phyloP scores from a whole-genome alignment of 352 stramenopile genomes.

The Phytophthora aleatoria region DNA sequence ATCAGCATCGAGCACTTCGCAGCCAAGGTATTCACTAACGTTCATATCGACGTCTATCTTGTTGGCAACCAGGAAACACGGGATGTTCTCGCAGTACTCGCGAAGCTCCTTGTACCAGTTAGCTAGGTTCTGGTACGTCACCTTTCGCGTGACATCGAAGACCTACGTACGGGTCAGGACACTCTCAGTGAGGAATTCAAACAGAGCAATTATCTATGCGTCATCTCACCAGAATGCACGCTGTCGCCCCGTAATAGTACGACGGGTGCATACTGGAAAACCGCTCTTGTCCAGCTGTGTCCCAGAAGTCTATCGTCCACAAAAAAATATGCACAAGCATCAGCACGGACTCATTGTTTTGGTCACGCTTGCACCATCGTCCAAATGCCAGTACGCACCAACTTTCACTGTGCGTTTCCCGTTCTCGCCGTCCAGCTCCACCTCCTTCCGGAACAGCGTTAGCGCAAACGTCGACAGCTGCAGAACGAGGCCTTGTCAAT shows the following conservation, averaged over 20 bases:
- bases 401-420: slow-evolving; percentile 66
- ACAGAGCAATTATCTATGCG: no score
- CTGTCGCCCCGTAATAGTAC: slow-evolving; percentile 96
- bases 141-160: slow-evolving; percentile 96
- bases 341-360: not conserved
- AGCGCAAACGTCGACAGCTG: slow-evolving; percentile 95
- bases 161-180: slow-evolving; percentile 41
- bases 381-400: slow-evolving; percentile 35
- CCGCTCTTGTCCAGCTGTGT: slow-evolving; percentile 95
- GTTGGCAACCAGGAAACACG: slow-evolving; percentile 95
- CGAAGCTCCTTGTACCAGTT: slow-evolving; percentile 93
- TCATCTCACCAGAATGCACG: slow-evolving; percentile 86
- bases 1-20: not conserved
- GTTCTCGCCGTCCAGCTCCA: slow-evolving; percentile 71
- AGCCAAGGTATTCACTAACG: slow-evolving; percentile 37
- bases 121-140: slow-evolving; percentile 94
- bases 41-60: slow-evolving; percentile 97
- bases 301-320: slow-evolving; percentile 90
- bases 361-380: not conserved
- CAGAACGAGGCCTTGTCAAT: slow-evolving; percentile 1
- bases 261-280: slow-evolving; percentile 96
- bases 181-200: not conserved
- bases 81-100: slow-evolving; percentile 93
- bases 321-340: not conserved
- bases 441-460: slow-evolving; percentile 94